Evolutionary conservation across 805 yeast genomes (phyloP).

Genomic region (Zygosaccharomyces kombuchaensis): DNA sequence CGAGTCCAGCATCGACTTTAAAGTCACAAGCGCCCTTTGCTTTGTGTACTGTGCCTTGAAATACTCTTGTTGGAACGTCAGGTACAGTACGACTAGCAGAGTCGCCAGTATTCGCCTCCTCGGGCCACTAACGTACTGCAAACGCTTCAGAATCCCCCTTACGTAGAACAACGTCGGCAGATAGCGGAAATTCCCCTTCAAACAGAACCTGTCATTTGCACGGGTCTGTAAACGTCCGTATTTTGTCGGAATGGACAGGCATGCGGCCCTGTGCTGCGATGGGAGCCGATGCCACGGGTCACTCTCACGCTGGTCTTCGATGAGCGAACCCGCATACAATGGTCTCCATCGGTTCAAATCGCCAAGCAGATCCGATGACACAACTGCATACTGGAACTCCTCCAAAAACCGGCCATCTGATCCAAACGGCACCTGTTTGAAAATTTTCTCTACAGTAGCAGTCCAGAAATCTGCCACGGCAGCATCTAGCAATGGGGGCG

Average conservation of each 20-base stretch:
- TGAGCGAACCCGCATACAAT: conserved; percentile 16
- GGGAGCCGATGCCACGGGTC: not conserved
- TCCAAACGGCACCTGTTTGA: conserved; percentile 12
- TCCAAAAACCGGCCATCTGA: conserved; percentile 39
- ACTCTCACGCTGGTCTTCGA: conserved; percentile 19
- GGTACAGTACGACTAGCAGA: conserved; percentile 16
- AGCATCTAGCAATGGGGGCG: not conserved
- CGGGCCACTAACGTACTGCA: not conserved
- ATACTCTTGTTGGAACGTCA: conserved; percentile 25
- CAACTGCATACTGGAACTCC: conserved; percentile 47
- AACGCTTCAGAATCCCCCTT: conserved; percentile 4
- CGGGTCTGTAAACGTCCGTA: conserved; percentile 16
- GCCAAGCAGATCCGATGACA: conserved; percentile 46
- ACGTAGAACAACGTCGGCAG: conserved; percentile 8
- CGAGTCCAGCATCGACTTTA: conserved; percentile 14
- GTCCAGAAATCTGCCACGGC: not conserved
- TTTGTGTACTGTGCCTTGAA: conserved; percentile 20
- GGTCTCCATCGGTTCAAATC: conserved; percentile 34
- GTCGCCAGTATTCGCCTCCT: conserved; percentile 10
- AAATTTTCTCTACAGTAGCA: conserved; percentile 4
- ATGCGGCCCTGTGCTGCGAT: conserved; percentile 15
- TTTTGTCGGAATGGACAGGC: conserved; percentile 20
- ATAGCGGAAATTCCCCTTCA: conserved; percentile 12
- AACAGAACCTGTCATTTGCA: conserved; percentile 3
- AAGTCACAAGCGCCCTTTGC: conserved; percentile 16